Evolutionary conservation across 768 basidiomycete genomes (phyloP), one percentile per base, ranked within the genome.

Genomic region (Heimioporus sp.): DNA sequence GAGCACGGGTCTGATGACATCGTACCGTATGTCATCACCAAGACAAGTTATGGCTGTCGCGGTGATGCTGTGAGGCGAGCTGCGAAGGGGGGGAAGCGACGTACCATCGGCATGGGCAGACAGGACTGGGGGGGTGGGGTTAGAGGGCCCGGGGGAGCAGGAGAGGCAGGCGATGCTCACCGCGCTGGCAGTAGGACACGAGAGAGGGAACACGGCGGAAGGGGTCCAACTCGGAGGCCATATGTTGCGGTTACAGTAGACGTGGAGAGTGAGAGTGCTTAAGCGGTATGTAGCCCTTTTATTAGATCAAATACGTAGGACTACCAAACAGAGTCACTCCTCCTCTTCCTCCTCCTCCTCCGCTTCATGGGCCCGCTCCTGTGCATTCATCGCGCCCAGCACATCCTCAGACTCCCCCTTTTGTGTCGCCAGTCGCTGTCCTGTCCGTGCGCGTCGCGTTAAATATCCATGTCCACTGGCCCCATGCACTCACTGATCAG

Each of bases 381-480:
- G 81, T 1, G 89, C 90, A 36, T 80, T 86, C 85, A 93, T 90
- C 31, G 90, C 89, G 31, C 88, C 90, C 19, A 91, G 73, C 42
- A 93, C 67, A 64, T 92, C 91, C 57, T 90, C 87, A 3, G 85
- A 81, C 42, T 86, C 76, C 4, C 89, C 88, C 57, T 89, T 89
- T 64, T 92, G 87, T 36, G 84, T 79, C 24, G 88, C 83, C 43
- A 93, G 77, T 46, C 91, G 76, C 74, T 87, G 87, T 42, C 91
- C 91, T 93, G 46, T 32, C 37, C 38, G 1, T 40, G n/a, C 17
- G 40, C 49, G 48, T 60, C 21, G 54, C 45, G 38, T 49, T 46
- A 59, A 19, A 55, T 46, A 39, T 55, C 20, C 50, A 35, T 43
- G 37, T 45, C 34, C 45, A 53, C 17, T 48, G 28, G 21, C 16